These are phyloP conservation scores for Murraya koenigii DNA, from an alignment of 345 rosid genomes.

Conservation along the genomic window DNA sequence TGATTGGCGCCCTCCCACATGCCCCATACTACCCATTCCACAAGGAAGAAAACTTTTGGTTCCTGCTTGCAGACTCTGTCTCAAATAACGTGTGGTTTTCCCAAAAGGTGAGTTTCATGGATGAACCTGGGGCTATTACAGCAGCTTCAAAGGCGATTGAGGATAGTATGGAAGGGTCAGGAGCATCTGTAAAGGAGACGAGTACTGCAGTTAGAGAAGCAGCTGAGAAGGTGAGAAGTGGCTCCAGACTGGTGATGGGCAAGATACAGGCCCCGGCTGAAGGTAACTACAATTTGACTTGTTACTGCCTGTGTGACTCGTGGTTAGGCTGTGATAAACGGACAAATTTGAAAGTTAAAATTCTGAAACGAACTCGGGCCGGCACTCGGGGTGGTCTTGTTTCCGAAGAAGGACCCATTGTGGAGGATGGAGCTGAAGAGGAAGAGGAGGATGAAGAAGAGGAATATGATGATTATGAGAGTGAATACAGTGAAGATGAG, in stretches of 20 bases:
- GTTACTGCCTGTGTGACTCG: conserved; percentile 86
- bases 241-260: conserved; percentile 89
- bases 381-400: conserved; percentile 64
- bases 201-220: conserved; percentile 62
- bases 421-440: conserved; percentile 90
- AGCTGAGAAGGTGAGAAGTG: conserved; percentile 72
- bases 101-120: conserved; percentile 93
- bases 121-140: conserved; percentile 71
- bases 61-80: conserved; percentile 73
- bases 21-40: conserved; percentile 81
- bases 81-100: conserved; percentile 91
- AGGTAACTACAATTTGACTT: conserved; percentile 83
- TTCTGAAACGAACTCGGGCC: conserved; percentile 81
- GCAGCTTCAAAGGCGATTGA: conserved; percentile 89
- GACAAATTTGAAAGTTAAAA: conserved; percentile 66
- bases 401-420: conserved; percentile 64
- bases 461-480: conserved; percentile 81
- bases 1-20: conserved; percentile 85
- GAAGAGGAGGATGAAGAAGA: conserved; percentile 91
- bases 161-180: conserved; percentile 91
- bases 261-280: conserved; percentile 82
- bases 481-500: conserved; percentile 94
- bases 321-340: conserved; percentile 94
- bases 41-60: conserved; percentile 96
- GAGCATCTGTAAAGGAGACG: conserved; percentile 75